These are phyloP conservation scores for Fusarium sp. DNA, from an alignment of 2,329 filamentous ascomycete species.

Conservation along the genomic window DNA sequence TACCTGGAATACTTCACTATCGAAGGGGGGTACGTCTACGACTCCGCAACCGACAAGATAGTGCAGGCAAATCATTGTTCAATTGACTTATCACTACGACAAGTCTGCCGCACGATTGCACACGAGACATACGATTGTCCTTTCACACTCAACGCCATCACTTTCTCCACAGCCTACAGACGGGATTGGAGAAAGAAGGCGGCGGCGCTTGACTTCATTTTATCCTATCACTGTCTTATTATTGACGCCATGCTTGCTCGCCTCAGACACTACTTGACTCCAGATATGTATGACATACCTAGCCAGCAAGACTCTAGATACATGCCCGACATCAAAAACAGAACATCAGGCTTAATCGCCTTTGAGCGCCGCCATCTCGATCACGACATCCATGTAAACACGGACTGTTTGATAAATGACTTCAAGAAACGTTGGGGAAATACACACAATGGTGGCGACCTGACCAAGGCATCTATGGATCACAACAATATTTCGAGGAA, in stretches of 20 bases:
- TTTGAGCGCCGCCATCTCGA: too few species aligned
- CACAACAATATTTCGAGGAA: too few species aligned
- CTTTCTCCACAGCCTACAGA: conserved; percentile 1
- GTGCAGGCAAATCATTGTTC: background rate
- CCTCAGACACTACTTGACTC: background rate
- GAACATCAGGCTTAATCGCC: too few species aligned
- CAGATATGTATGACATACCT: background rate
- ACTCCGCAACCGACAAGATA: background rate
- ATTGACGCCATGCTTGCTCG: fast-evolving
- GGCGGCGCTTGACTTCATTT: fast-evolving
- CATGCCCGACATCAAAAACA: too few species aligned
- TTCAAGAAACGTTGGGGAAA: background rate
- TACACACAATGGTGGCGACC: too few species aligned
- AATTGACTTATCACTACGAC: background rate
- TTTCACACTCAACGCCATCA: conserved; percentile 4
- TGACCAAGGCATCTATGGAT: too few species aligned
- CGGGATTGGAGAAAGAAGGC: background rate
- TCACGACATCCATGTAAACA: too few species aligned
- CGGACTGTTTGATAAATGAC: too few species aligned
- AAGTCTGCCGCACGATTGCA: background rate
- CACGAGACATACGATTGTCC: background rate
- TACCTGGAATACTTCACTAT: conserved; percentile 9
- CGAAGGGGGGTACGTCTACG: conserved; percentile 6
- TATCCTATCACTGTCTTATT: background rate
- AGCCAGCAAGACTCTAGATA: background rate